Conservation (phyloP, 2,329 filamentous ascomycete species). For the Boeremia lycopersici region DNA sequence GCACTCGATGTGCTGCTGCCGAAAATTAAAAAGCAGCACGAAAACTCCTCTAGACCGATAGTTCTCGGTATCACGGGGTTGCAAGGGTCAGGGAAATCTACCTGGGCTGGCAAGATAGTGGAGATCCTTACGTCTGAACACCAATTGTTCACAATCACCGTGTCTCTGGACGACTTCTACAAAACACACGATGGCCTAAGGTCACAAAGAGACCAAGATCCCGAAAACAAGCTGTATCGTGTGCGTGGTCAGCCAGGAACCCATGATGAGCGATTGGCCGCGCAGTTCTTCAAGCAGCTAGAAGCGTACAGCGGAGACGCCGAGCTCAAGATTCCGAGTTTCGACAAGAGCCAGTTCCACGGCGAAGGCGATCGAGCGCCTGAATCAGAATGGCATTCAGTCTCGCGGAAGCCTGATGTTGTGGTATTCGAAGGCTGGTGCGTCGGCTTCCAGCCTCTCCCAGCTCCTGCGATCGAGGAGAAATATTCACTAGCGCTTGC, state of each 20-base stretch:
- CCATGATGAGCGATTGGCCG: conserved; percentile 74
- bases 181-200: conserved; percentile 72
- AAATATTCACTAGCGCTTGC: conserved; percentile 61
- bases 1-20: conserved; percentile 38
- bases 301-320: conserved; percentile 54
- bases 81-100: conserved; percentile 92
- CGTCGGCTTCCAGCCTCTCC: conserved; percentile 76
- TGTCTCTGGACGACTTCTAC: conserved; percentile 81
- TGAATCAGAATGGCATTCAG: conserved; percentile 63
- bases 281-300: conserved; percentile 67
- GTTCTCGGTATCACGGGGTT: conserved; percentile 89
- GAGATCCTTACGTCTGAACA: conserved; percentile 31
- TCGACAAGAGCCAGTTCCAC: conserved; percentile 80
- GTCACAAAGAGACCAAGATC: conserved; percentile 67
- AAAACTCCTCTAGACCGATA: conserved; percentile 65
- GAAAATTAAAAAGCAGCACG: conserved; percentile 28
- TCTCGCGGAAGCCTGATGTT: conserved; percentile 65
- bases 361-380: conserved; percentile 79
- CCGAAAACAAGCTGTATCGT: conserved; percentile 76
- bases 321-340: conserved; percentile 69
- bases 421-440: conserved; percentile 92
- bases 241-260: conserved; percentile 84
- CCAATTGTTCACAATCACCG: conserved; percentile 35
- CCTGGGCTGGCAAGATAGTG: conserved; percentile 64
- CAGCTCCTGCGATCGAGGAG: conserved; percentile 59